These are phyloP conservation scores for Debaryomyces psychrophilus DNA, from an alignment of 1,139 yeast genomes.

Conservation along the genomic window DNA sequence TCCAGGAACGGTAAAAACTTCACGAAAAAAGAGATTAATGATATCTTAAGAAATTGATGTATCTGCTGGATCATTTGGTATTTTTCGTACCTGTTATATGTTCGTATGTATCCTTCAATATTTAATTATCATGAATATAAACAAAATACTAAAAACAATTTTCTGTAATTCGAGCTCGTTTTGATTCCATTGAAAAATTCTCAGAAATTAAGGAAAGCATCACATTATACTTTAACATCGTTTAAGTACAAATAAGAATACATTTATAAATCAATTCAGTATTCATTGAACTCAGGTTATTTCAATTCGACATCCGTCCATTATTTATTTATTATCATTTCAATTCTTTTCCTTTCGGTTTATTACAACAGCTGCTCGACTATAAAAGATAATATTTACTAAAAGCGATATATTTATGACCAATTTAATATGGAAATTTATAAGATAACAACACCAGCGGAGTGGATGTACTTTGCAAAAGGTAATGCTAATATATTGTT, in stretches of 20 bases:
- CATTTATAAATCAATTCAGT: not conserved
- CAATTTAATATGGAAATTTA: conserved; percentile 41
- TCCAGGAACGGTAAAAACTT: conserved; percentile 21
- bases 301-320: conserved; percentile 5
- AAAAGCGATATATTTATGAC: conserved; percentile 1
- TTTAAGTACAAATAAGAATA: not conserved
- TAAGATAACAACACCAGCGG: conserved; percentile 42
- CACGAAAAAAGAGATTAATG: conserved; percentile 26
- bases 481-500: conserved; percentile 52
- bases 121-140: not conserved
- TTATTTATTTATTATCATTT: conserved; percentile 3
- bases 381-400: not conserved
- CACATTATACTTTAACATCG: not conserved
- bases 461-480: conserved; percentile 50
- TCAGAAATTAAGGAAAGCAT: not conserved
- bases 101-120: conserved; percentile 1
- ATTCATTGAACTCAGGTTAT: not conserved
- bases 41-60: conserved; percentile 11
- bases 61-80: too few species aligned
- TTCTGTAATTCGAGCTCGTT: not conserved
- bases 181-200: conserved; percentile 1
- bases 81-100: not conserved
- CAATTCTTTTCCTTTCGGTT: not conserved
- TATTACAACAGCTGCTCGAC: not conserved
- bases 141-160: not conserved